A percentile compares a stretch with the other conserved stretches of the same genome.
Evolutionary conservation across 2,329 filamentous ascomycete genomes (phyloP).

Genomic region (Emericellopsis atlantica): DNA sequence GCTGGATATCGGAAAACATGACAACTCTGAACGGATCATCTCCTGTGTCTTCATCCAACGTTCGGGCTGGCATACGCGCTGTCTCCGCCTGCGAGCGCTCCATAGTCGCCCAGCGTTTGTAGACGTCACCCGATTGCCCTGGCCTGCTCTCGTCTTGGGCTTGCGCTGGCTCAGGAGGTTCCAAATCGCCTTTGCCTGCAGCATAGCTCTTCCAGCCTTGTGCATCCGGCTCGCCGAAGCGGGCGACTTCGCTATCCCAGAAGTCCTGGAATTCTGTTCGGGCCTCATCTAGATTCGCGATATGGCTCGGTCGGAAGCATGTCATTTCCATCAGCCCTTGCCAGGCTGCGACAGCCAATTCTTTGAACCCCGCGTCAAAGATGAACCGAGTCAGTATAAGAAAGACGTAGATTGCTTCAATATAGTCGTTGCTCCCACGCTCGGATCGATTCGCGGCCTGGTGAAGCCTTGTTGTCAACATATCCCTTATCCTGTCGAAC

Average conservation of each 20-base stretch:
- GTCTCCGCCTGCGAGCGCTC: slow-evolving; percentile 38
- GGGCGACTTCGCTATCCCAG: slow-evolving; percentile 74
- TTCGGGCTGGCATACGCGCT: slow-evolving; percentile 54
- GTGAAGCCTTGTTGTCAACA: slow-evolving; percentile 41
- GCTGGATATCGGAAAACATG: slow-evolving; percentile 63
- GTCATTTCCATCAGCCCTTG: slow-evolving; percentile 68
- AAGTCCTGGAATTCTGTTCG: slow-evolving; percentile 51
- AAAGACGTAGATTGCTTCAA: slow-evolving; percentile 51
- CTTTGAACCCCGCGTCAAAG: slow-evolving; percentile 64
- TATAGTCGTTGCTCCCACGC: slow-evolving; percentile 3
- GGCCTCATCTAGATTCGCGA: slow-evolving; percentile 10
- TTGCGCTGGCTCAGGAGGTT: slow-evolving; percentile 24
- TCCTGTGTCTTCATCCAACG: slow-evolving; percentile 60
- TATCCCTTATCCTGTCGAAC: slow-evolving; percentile 50
- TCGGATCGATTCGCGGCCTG: slow-evolving; percentile 1
- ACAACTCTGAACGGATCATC: slow-evolving; percentile 77
- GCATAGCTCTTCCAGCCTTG: slow-evolving; percentile 52
- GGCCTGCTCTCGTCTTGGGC: not conserved
- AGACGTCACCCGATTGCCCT: slow-evolving; percentile 26
- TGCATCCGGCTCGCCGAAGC: slow-evolving; percentile 63
- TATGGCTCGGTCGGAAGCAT: slow-evolving; percentile 40
- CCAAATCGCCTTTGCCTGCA: slow-evolving; percentile 14
- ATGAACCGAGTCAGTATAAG: slow-evolving; percentile 63
- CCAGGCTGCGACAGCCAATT: slow-evolving; percentile 69
- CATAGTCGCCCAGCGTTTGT: slow-evolving; percentile 34